Conservation (phyloP, 208 protist genomes). For the Wallacemonas sp. region DNA sequence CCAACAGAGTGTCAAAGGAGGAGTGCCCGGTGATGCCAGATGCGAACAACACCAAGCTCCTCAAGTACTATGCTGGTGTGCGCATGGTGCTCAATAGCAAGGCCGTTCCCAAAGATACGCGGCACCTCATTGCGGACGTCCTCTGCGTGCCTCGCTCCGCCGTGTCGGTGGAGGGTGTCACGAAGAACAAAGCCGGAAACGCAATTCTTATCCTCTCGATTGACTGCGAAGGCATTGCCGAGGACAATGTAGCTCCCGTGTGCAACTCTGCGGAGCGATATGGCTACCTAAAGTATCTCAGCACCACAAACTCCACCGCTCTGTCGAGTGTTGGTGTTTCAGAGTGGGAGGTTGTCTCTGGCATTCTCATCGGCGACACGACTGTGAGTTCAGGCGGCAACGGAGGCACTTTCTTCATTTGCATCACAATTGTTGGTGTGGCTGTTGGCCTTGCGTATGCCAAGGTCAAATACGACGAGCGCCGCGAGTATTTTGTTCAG, state of each 20-base stretch:
- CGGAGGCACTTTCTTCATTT: constrained; percentile 24
- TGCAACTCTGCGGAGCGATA: constrained; percentile 60
- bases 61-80: constrained; percentile 45
- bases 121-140: constrained; percentile 36
- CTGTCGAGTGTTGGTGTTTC: constrained; percentile 22
- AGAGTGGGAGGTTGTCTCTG: constrained; percentile 16
- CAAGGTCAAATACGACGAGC: constrained; percentile 66
- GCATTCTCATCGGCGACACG: constrained; percentile 38
- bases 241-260: constrained; percentile 11
- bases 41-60: constrained; percentile 22
- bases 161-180: constrained; percentile 36
- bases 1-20: constrained; percentile 41
- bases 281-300: constrained; percentile 57
- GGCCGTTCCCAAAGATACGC: too few relatives aligned
- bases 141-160: constrained; percentile 56
- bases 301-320: constrained; percentile 7
- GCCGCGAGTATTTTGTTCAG: constrained; percentile 73
- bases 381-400: constrained; percentile 2
- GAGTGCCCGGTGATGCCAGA: constrained; percentile 40
- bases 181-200: constrained; percentile 24
- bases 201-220: constrained; percentile 56
- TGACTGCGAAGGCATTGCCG: constrained; percentile 41
- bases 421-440: constrained; percentile 27
- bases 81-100: constrained; percentile 35
- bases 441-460: constrained; percentile 43